Conservation (phyloP, 345 rosid genomes). For the Moricandia arvensis region DNA sequence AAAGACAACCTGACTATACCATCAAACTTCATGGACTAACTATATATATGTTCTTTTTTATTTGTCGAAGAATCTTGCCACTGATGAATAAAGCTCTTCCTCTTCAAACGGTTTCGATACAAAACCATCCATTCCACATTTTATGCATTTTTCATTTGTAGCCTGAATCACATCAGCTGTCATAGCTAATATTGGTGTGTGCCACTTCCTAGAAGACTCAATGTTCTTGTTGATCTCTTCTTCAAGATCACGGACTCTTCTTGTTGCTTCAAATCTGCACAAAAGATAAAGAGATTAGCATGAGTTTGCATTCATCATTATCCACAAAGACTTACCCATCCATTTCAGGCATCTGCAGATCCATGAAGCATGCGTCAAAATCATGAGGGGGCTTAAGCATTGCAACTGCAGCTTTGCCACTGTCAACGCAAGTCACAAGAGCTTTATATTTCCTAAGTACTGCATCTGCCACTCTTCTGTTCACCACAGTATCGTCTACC, state of each 20-base stretch:
- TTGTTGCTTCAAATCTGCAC: slow-evolving; percentile 80
- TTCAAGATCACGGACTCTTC: slow-evolving; percentile 60
- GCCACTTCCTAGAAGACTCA: slow-evolving; percentile 58
- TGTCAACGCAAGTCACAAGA: slow-evolving; percentile 72
- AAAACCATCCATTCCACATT: slow-evolving; percentile 88
- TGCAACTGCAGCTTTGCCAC: slow-evolving; percentile 66
- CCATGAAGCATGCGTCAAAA: slow-evolving; percentile 96
- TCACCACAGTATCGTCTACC: slow-evolving; percentile 87
- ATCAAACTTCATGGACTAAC: neutral
- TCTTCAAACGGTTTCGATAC: slow-evolving; percentile 88
- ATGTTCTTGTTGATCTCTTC: slow-evolving; percentile 36
- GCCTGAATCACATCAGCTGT: slow-evolving; percentile 93
- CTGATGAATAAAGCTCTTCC: slow-evolving; percentile 73
- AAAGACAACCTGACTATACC: neutral
- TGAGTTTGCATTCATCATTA: neutral
- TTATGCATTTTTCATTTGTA: slow-evolving; percentile 64
- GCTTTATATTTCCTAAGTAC: slow-evolving; percentile 78
- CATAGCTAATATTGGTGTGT: slow-evolving; percentile 82
- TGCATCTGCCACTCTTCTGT: slow-evolving; percentile 94
- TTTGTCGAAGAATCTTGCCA: slow-evolving; percentile 57
- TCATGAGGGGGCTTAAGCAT: slow-evolving; percentile 80
- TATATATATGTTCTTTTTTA: neutral
- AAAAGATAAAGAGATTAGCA: neutral
- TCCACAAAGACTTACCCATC: slow-evolving; percentile 59
- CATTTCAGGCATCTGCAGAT: slow-evolving; percentile 97